These are phyloP conservation scores for Cynanchum wilfordii DNA, from an alignment of 257 asterid species.

Conservation along the genomic window DNA sequence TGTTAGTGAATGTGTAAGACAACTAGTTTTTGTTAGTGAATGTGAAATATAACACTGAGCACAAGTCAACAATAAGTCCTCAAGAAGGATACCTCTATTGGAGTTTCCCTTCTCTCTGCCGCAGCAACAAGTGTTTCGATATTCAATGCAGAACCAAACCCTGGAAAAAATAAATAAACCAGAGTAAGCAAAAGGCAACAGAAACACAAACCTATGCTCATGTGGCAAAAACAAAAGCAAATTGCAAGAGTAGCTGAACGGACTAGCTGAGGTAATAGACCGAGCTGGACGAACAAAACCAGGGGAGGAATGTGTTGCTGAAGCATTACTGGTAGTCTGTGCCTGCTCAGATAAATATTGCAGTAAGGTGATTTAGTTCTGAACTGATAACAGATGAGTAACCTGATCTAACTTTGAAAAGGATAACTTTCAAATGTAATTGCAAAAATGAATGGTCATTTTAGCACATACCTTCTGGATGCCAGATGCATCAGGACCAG, in stretches of 20 bases:
- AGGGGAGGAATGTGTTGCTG: constrained; percentile 49
- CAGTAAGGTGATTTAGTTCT: constrained; percentile 2
- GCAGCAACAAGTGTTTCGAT: constrained; percentile 98
- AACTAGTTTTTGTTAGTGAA: not conserved
- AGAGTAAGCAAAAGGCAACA: constrained; percentile 11
- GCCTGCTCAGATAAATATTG: constrained; percentile 35
- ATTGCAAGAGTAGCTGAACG: constrained; percentile 11
- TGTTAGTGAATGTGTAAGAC: not conserved
- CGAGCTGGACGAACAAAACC: constrained; percentile 64
- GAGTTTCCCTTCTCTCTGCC: constrained; percentile 93
- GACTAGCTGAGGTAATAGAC: constrained; percentile 66
- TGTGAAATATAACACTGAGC: not conserved
- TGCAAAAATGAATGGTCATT: not conserved
- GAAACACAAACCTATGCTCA: constrained; percentile 3
- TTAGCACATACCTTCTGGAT: constrained; percentile 65
- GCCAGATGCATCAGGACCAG: constrained; percentile 44
- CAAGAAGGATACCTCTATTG: constrained; percentile 65
- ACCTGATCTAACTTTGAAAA: no score
- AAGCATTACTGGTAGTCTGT: constrained; percentile 42
- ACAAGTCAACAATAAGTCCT: not conserved
- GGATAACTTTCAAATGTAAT: not conserved
- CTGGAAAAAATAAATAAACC: constrained; percentile 32
- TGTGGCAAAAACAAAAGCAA: constrained; percentile 2
- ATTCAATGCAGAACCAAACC: constrained; percentile 94
- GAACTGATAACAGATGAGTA: not conserved